phyloP scores from a whole-genome alignment of 2,329 filamentous ascomycete species.

The Stachybotrys elegans region DNA sequence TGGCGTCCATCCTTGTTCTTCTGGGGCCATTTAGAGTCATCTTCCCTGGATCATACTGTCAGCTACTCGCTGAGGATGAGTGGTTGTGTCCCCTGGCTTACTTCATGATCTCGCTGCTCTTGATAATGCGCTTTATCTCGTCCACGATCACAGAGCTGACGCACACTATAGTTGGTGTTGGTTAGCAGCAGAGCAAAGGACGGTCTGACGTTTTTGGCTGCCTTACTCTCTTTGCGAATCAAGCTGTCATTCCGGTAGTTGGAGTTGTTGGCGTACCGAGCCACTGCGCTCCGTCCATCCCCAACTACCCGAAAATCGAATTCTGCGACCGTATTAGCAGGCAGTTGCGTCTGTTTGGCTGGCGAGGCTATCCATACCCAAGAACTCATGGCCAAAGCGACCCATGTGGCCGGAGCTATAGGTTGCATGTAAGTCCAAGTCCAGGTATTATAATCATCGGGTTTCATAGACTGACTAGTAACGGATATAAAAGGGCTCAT shows the following conservation, averaged over 20 bases:
- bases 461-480: constrained; percentile 83
- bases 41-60: constrained; percentile 60
- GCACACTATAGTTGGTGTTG: constrained; percentile 62
- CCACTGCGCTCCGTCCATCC: constrained; percentile 88
- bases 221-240: constrained; percentile 97
- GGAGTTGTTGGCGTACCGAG: constrained; percentile 97
- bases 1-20: constrained; percentile 99
- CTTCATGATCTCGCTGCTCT: constrained; percentile 96
- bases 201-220: not conserved
- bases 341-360: not conserved
- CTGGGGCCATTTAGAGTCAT: constrained; percentile 96
- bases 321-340: constrained; percentile 49
- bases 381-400: constrained; percentile 95
- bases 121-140: constrained; percentile 96
- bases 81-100: constrained; percentile 35
- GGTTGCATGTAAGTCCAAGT: constrained; percentile 9
- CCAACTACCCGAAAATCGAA: constrained; percentile 93
- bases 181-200: not conserved
- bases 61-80: not conserved
- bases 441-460: too few relatives aligned
- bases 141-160: constrained; percentile 86
- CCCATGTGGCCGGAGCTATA: constrained; percentile 92
- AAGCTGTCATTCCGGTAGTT: constrained; percentile 98
- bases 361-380: constrained; percentile 54
- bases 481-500: constrained; percentile 88